phyloP scores from a whole-genome alignment of 106 monocot genomes.

The Alisma plantagoaquatica region DNA sequence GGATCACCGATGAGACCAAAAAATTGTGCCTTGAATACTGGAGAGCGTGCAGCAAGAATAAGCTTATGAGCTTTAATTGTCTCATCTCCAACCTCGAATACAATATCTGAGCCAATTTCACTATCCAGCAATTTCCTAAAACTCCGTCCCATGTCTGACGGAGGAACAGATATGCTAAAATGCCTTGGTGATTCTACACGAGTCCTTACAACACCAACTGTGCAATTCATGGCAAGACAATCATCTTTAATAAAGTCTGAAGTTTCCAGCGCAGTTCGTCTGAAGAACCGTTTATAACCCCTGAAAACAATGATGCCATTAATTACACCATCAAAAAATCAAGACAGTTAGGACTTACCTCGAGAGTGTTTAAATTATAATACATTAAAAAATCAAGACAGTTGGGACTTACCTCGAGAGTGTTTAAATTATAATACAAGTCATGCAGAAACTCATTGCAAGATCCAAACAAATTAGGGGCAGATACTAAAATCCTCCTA shows the following conservation, averaged over 20 bases:
- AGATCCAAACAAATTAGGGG: too few relatives aligned
- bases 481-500: too few relatives aligned
- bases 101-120: slow-evolving; percentile 18
- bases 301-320: slow-evolving; percentile 1
- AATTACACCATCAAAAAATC: too few relatives aligned
- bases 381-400: too few relatives aligned
- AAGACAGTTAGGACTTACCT: too few relatives aligned
- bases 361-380: too few relatives aligned
- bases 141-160: slow-evolving; percentile 13
- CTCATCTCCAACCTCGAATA: slow-evolving; percentile 22
- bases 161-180: slow-evolving; percentile 12
- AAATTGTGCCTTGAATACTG: slow-evolving; percentile 21
- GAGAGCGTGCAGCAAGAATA: slow-evolving; percentile 21
- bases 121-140: slow-evolving; percentile 3
- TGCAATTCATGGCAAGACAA: slow-evolving; percentile 25
- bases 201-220: slow-evolving; percentile 14
- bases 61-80: slow-evolving; percentile 21
- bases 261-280: slow-evolving; percentile 16
- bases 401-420: too few relatives aligned
- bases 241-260: slow-evolving; percentile 29
- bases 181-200: slow-evolving; percentile 13
- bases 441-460: too few relatives aligned
- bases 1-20: slow-evolving; percentile 21
- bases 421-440: too few relatives aligned
- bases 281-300: slow-evolving; percentile 24